Conservation (phyloP, 768 basidiomycete species). For the Amanita pseudoporphyria region DNA sequence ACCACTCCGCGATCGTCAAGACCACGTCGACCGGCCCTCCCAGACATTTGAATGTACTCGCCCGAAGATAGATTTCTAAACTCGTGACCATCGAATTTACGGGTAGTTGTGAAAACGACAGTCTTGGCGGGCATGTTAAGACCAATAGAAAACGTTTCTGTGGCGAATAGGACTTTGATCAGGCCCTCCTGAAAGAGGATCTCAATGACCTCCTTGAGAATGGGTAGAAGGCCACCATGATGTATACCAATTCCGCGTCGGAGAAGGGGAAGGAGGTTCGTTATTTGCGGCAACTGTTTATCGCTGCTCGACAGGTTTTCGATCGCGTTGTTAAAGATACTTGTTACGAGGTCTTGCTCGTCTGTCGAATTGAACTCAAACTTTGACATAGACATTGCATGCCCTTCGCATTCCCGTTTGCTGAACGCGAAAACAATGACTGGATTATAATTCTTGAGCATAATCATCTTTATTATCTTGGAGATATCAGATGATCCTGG, state of each 20-base stretch:
- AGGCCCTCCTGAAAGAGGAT: conserved; percentile 97
- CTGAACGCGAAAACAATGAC: conserved; percentile 98
- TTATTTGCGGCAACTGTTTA: conserved; percentile 85
- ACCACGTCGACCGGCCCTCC: conserved; percentile 93
- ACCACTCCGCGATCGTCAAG: conserved; percentile 98
- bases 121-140: conserved; percentile 99
- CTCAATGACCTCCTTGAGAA: conserved; percentile 98
- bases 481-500: conserved; percentile 87
- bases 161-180: conserved; percentile 97
- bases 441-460: conserved; percentile 95
- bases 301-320: conserved; percentile 82
- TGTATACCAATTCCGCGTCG: conserved; percentile 97
- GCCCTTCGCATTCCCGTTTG: conserved; percentile 93
- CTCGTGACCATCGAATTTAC: conserved; percentile 94
- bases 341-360: conserved; percentile 79
- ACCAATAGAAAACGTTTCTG: conserved; percentile 96
- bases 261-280: conserved; percentile 84
- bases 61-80: conserved; percentile 90
- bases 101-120: conserved; percentile 91
- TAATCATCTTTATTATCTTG: conserved; percentile 97
- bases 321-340: conserved; percentile 93
- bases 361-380: conserved; percentile 91
- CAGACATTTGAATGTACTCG: conserved; percentile 99
- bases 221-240: conserved; percentile 94
- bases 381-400: conserved; percentile 89